Conservation (phyloP, 257 asterid species). For the Misopates orontium region DNA sequence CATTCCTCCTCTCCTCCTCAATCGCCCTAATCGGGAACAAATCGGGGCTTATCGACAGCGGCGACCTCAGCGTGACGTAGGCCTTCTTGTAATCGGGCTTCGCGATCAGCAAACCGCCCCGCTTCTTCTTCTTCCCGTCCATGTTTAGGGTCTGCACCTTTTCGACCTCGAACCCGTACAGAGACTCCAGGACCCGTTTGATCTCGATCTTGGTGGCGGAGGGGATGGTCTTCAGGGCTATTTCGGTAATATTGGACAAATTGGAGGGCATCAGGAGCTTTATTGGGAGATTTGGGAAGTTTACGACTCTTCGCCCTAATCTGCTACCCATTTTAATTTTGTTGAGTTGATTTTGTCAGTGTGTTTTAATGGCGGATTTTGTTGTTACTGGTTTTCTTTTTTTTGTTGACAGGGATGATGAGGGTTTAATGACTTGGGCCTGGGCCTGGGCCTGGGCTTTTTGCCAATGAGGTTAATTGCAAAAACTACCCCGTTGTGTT, state of each 20-base stretch:
- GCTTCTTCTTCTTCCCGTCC: slow-evolving; percentile 95
- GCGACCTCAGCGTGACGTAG: slow-evolving; percentile 69
- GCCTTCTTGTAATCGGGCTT: slow-evolving; percentile 90
- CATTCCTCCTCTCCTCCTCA: slow-evolving; percentile 60
- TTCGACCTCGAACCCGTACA: slow-evolving; percentile 92
- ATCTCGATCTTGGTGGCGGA: slow-evolving; percentile 98
- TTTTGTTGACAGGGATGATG: too few species aligned
- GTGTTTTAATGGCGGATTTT: slow-evolving; percentile 36
- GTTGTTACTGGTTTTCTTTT: too few species aligned
- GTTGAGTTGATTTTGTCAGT: slow-evolving; percentile 3
- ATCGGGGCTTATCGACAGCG: slow-evolving; percentile 70
- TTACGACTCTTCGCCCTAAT: slow-evolving; percentile 76
- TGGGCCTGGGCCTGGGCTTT: too few species aligned
- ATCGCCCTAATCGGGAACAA: slow-evolving; percentile 66
- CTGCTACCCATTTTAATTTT: slow-evolving; percentile 57
- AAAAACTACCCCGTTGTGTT: too few species aligned
- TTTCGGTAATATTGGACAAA: slow-evolving; percentile 74
- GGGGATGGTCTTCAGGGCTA: slow-evolving; percentile 92
- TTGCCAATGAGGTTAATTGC: too few species aligned
- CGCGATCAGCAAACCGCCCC: slow-evolving; percentile 73
- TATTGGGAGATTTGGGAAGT: slow-evolving; percentile 80
- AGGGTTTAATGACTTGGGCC: too few species aligned
- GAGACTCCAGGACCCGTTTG: slow-evolving; percentile 84
- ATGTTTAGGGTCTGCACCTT: slow-evolving; percentile 82
- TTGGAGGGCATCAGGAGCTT: slow-evolving; percentile 91